Percentiles rank a stretch among this genome's conserved stretches.
Conservation (phyloP, 345 rosid species). For the Corymbia maculata region DNA sequence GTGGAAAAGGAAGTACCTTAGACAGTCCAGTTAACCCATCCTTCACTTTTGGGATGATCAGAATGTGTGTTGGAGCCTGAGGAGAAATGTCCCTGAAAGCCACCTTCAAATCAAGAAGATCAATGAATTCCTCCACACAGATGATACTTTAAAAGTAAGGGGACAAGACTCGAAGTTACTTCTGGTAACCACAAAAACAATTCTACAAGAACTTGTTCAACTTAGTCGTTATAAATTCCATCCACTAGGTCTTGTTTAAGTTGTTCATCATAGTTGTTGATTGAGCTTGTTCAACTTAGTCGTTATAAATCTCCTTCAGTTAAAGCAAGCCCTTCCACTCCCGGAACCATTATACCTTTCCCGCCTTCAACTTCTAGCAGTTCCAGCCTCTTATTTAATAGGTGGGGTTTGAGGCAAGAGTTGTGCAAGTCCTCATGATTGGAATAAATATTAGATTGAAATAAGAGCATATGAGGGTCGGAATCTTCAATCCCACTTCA, state of each 20-base stretch:
- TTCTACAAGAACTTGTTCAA: neutral
- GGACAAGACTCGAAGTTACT: neutral
- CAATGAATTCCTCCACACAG: neutral
- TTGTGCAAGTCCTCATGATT: neutral
- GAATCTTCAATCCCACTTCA: neutral
- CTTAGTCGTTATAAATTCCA: no score
- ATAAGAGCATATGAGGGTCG: neutral
- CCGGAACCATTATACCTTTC: neutral
- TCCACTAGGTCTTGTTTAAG: neutral
- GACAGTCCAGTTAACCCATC: constrained; percentile 88
- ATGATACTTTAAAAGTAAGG: neutral
- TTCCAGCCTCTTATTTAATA: neutral
- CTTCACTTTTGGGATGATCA: constrained; percentile 76
- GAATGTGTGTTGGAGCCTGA: constrained; percentile 77
- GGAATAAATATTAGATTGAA: neutral
- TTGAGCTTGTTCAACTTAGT: neutral
- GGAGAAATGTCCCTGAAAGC: constrained; percentile 86
- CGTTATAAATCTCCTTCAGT: neutral
- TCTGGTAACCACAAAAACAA: neutral
- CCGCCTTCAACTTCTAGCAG: neutral
- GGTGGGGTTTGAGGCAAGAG: neutral
- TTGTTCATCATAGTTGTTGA: neutral
- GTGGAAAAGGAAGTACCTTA: constrained; percentile 35
- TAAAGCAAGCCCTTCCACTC: neutral
- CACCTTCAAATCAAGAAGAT: neutral